These are phyloP conservation scores for Malus orientalis DNA, from an alignment of 306 rosid genomes.

Conservation along the genomic window DNA sequence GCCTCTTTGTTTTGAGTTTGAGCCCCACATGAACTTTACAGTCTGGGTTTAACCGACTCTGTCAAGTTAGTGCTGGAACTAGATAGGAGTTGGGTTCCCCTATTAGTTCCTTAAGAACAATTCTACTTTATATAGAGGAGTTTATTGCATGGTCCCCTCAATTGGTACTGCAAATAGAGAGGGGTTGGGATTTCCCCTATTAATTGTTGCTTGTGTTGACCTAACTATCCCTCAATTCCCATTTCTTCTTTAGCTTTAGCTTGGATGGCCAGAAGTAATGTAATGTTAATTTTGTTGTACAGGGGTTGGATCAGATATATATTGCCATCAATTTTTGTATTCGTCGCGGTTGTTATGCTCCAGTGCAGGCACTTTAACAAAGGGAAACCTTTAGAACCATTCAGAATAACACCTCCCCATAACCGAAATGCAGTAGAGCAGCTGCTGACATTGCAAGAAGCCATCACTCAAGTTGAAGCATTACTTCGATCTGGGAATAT, in stretches of 20 bases:
- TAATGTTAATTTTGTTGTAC: slow-evolving; percentile 22
- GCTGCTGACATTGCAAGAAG: slow-evolving; percentile 76
- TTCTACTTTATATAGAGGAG: neutral
- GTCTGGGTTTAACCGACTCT: neutral
- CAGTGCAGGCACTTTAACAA: slow-evolving; percentile 55
- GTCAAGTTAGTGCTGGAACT: neutral
- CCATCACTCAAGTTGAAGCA: slow-evolving; percentile 67
- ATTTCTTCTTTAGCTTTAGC: neutral
- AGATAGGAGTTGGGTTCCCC: neutral
- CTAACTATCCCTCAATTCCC: too few relatives aligned
- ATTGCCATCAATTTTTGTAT: slow-evolving; percentile 53
- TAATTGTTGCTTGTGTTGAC: neutral
- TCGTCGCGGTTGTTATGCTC: slow-evolving; percentile 53
- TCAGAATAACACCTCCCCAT: slow-evolving; percentile 57
- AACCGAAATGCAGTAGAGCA: slow-evolving; percentile 82
- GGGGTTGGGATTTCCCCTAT: neutral
- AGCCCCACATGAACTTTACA: neutral
- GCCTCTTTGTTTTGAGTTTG: too few relatives aligned
- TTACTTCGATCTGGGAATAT: slow-evolving; percentile 77
- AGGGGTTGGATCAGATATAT: slow-evolving; percentile 84
- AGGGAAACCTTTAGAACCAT: slow-evolving; percentile 55
- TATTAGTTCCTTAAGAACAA: neutral
- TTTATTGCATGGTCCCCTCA: neutral
- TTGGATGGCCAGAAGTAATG: slow-evolving; percentile 3
- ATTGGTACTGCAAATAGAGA: neutral